Evolutionary conservation across 1,139 yeast species (phyloP), one percentile per base, ranked within the genome.

Genomic region (Taphrina flavorubra): DNA sequence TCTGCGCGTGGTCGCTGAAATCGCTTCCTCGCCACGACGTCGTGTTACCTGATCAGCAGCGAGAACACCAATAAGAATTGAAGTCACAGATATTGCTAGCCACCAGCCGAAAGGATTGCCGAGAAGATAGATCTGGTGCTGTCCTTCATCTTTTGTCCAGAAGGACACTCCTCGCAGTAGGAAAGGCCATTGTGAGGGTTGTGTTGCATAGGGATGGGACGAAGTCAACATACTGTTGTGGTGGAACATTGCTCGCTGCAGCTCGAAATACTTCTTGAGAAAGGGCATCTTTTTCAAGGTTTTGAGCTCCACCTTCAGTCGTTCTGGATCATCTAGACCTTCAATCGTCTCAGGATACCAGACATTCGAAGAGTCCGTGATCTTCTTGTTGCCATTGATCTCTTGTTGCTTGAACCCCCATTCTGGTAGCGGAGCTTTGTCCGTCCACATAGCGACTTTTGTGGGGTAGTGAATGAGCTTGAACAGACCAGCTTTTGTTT

Each of bases 51-150:
- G 89, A 77, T 92, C 98, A 11, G 92, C 91, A 62, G 87, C 77
- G 57, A 86, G 75, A 18, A 86, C 76, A 0, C 91, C 94, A 6
- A 85, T 78, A 74, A 85, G 91, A 46, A 88, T 80, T 14, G 91
- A 84, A 71, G 92, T 79, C 74, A 88, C 84, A 34, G 86, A 79
- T 40, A 88, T 87, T 79, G 92, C 92, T 68, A 90, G 77, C 95
- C 97, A 91, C 89, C 95, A 95, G 13, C 97, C 99, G 73, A 90
- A 80, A 70, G 90, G 84, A 79, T 95, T 94, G 72, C 99, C 99
- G 69, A 89, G 81, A 79, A 94, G 90, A 79, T 88, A 95, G 70
- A 94, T 92, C 79, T 95, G 99, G 75, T 81, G 82, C 73, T 82
- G 85, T 36, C 82, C 78, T 2, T 80, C 82, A 71, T 86, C 86